Conservation (phyloP, 768 basidiomycete species). For the Amyloporia xantha region DNA sequence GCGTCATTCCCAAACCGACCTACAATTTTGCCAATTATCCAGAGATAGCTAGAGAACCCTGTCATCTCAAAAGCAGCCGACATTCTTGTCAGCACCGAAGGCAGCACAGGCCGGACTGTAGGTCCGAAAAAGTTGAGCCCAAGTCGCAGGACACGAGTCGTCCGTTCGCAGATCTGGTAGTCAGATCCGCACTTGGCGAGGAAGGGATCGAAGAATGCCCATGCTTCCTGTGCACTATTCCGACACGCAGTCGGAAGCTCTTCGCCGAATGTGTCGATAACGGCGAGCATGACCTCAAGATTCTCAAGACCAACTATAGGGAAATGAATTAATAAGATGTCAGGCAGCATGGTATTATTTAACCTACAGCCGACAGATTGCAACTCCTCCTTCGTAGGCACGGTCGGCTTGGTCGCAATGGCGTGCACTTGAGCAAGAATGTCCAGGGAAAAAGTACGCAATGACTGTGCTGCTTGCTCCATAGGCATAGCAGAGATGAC, state of each 20-base stretch:
- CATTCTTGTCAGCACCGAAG: conserved; percentile 72
- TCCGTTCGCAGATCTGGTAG: conserved; percentile 73
- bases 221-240: conserved; percentile 72
- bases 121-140: conserved; percentile 77
- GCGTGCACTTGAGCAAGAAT: conserved; percentile 73
- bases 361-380: conserved; percentile 60
- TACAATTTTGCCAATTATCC: conserved; percentile 90
- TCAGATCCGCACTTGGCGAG: conserved; percentile 71
- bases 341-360: neutral
- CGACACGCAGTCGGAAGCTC: conserved; percentile 77
- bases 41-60: conserved; percentile 81
- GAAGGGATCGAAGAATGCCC: conserved; percentile 77
- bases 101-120: conserved; percentile 57
- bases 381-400: conserved; percentile 66
- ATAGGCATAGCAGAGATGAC: conserved; percentile 94
- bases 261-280: conserved; percentile 77
- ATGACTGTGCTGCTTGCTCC: conserved; percentile 77
- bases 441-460: conserved; percentile 82
- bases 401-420: conserved; percentile 43
- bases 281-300: conserved; percentile 83
- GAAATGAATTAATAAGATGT: too few relatives aligned
- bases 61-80: conserved; percentile 70
- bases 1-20: conserved; percentile 66
- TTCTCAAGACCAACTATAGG: conserved; percentile 81
- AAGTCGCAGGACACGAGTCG: conserved; percentile 77